These are phyloP conservation scores for Angomonas ambiguus DNA, from an alignment of 208 protist species.

Conservation along the genomic window DNA sequence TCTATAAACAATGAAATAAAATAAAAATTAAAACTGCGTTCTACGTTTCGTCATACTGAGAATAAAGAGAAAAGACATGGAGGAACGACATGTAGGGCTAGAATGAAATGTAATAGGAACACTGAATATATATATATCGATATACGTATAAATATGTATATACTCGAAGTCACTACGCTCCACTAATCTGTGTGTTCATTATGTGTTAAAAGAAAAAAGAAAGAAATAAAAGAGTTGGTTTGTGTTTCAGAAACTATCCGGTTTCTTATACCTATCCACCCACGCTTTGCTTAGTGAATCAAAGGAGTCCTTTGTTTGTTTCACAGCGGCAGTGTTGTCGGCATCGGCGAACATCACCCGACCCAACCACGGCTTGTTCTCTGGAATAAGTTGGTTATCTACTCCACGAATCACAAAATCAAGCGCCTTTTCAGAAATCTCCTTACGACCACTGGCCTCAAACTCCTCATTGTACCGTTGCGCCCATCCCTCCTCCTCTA, in stretches of 20 bases:
- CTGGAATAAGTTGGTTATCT: conserved; percentile 77
- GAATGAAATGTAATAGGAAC: too few relatives aligned
- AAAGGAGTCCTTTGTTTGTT: conserved; percentile 37
- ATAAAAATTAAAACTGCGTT: not conserved
- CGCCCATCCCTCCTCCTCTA: conserved; percentile 88
- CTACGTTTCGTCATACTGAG: not conserved
- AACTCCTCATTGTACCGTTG: conserved; percentile 74
- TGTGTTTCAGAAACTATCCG: not conserved
- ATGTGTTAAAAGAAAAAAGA: not conserved
- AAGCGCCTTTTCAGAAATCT: conserved; percentile 73
- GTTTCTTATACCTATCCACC: conserved; percentile 57
- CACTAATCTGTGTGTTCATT: not conserved
- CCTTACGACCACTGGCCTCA: conserved; percentile 19
- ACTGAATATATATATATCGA: too few relatives aligned
- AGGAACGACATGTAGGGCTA: not conserved
- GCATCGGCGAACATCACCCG: conserved; percentile 84
- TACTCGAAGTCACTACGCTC: not conserved
- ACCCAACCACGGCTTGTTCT: conserved; percentile 90
- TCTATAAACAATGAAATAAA: conserved; percentile 16
- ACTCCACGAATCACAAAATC: conserved; percentile 84
- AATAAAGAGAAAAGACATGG: not conserved
- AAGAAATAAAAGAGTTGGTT: too few relatives aligned
- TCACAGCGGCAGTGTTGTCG: conserved; percentile 37
- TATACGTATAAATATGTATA: too few relatives aligned
- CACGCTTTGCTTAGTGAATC: conserved; percentile 68